phyloP scores from a whole-genome alignment of 2,329 filamentous ascomycete genomes.

The Penicillium thymicola region DNA sequence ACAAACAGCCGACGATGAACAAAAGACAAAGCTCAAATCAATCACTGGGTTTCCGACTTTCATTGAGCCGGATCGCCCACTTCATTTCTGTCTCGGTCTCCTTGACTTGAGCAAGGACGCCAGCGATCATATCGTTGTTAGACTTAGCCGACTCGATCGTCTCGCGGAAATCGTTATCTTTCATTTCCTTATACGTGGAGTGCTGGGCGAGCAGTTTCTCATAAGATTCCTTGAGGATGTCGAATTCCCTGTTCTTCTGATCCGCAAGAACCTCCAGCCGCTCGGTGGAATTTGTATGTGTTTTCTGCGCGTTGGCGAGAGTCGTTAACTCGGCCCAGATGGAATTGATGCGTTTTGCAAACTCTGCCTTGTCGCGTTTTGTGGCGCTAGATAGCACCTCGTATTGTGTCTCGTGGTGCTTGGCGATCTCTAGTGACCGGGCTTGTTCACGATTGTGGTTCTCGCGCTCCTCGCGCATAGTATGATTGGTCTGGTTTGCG shows the following conservation, averaged over 20 bases:
- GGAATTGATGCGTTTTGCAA: constrained; percentile 38
- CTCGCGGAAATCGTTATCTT: constrained; percentile 40
- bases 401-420: constrained; percentile 41
- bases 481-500: constrained; percentile 35
- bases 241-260: constrained; percentile 46
- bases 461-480: constrained; percentile 41
- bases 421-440: constrained; percentile 39
- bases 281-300: constrained; percentile 36
- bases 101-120: constrained; percentile 40
- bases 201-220: constrained; percentile 41
- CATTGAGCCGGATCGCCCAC: constrained; percentile 47
- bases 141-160: constrained; percentile 30
- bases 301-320: constrained; percentile 36
- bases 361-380: constrained; percentile 42
- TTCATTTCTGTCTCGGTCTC: constrained; percentile 46
- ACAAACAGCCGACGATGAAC: background rate
- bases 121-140: constrained; percentile 35
- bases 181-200: constrained; percentile 41
- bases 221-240: constrained; percentile 39
- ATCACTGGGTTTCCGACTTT: constrained; percentile 25
- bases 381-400: constrained; percentile 42
- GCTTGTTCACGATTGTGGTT: constrained; percentile 40
- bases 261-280: constrained; percentile 46
- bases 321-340: constrained; percentile 35
- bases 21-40: constrained; percentile 1